Percentiles rank a stretch among this genome's conserved stretches.
Conservation (phyloP, 345 rosid species). For the Dipteronia dyeriana region DNA sequence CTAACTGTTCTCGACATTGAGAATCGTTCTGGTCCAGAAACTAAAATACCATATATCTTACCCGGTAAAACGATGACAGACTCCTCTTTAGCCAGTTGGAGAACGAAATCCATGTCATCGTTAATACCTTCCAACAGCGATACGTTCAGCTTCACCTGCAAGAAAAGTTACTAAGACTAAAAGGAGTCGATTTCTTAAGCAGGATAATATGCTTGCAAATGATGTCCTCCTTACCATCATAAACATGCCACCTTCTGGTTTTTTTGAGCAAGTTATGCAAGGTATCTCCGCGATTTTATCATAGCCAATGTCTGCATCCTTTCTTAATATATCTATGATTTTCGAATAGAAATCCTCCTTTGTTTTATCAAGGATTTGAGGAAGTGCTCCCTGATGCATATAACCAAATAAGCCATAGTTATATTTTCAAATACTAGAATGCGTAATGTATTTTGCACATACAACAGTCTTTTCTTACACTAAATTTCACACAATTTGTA, state of each 20-base stretch:
- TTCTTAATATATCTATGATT: slow-evolving; percentile 42
- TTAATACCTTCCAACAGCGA: slow-evolving; percentile 56
- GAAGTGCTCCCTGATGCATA: slow-evolving; percentile 63
- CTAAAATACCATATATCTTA: slow-evolving; percentile 12
- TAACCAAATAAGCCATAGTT: not conserved
- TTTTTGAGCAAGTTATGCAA: slow-evolving; percentile 55
- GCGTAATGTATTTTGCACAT: not conserved
- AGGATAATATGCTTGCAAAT: not conserved
- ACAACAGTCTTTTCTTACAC: not conserved
- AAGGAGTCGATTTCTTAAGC: not conserved
- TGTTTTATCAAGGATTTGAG: slow-evolving; percentile 63
- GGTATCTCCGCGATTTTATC: slow-evolving; percentile 58
- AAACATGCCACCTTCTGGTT: slow-evolving; percentile 74
- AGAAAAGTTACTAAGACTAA: not conserved
- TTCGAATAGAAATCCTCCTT: slow-evolving; percentile 60
- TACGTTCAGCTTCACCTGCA: slow-evolving; percentile 59
- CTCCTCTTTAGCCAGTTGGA: slow-evolving; percentile 67
- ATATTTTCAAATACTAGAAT: not conserved
- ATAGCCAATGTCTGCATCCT: slow-evolving; percentile 51
- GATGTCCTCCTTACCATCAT: slow-evolving; percentile 43
- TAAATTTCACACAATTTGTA: not conserved
- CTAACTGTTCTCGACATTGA: no score
- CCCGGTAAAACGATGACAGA: slow-evolving; percentile 76
- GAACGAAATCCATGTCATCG: slow-evolving; percentile 66
- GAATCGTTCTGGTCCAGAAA: not conserved